Conservation (phyloP, 2,329 filamentous ascomycete species). For the Calonectria leucothoes region DNA sequence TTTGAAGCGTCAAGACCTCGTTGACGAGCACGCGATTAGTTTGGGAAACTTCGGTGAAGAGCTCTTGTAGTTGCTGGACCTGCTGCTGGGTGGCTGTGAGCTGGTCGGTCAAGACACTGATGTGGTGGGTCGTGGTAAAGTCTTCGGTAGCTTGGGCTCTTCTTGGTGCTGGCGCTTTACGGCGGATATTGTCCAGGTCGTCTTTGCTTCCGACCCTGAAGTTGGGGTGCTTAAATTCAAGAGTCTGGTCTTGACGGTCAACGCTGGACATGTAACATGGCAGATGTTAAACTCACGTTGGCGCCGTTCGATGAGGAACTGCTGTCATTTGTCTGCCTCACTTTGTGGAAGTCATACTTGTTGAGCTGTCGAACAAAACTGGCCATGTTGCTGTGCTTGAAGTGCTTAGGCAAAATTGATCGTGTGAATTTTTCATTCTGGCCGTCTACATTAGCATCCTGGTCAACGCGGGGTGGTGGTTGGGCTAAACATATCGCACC, state of each 20-base stretch:
- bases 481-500: conserved; percentile 63
- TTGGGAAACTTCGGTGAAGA: conserved; percentile 81
- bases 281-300: conserved; percentile 45
- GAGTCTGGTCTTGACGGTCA: conserved; percentile 54
- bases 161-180: conserved; percentile 92
- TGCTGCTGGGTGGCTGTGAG: conserved; percentile 92
- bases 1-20: conserved; percentile 70
- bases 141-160: conserved; percentile 78
- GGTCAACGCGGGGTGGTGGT: conserved; percentile 24
- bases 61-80: conserved; percentile 86
- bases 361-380: conserved; percentile 96
- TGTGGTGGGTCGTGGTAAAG: conserved; percentile 85
- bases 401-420: conserved; percentile 95
- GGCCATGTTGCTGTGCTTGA: conserved; percentile 99
- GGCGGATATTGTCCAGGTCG: conserved; percentile 93
- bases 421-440: conserved; percentile 99
- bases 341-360: conserved; percentile 99
- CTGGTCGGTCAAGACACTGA: conserved; percentile 89
- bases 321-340: conserved; percentile 66
- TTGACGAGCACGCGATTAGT: conserved; percentile 72
- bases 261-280: neutral
- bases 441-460: conserved; percentile 21
- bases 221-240: conserved; percentile 95
- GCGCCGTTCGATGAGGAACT: conserved; percentile 49
- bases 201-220: conserved; percentile 97